phyloP scores from a whole-genome alignment of 305 asterid genomes.

The Fraxinus nigra region DNA sequence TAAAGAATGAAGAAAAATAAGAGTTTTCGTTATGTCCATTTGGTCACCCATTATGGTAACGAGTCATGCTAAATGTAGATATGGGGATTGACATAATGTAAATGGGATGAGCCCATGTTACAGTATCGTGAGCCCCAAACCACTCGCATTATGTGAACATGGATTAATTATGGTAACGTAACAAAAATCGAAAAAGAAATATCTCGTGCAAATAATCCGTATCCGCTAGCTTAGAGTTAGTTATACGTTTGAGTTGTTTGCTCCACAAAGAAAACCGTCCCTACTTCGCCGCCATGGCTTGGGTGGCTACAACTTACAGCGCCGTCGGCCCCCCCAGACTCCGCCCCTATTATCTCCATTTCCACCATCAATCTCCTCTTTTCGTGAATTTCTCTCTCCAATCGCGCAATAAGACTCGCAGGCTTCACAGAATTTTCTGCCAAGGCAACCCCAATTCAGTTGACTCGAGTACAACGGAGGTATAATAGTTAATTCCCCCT shows the following conservation, averaged over 20 bases:
- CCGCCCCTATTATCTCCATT: constrained; percentile 27
- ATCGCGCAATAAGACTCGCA: constrained; percentile 24
- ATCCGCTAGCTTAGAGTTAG: constrained; percentile 7
- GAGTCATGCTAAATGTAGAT: too few species aligned
- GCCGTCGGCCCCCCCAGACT: constrained; percentile 41
- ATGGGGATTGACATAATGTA: too few species aligned
- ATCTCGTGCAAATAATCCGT: background rate
- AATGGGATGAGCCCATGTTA: too few species aligned
- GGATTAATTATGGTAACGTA: too few species aligned
- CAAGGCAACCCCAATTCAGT: constrained; percentile 35
- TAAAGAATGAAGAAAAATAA: background rate
- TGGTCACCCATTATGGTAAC: too few species aligned
- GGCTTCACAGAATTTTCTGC: constrained; percentile 38
- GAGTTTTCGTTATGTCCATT: too few species aligned
- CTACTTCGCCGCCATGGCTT: constrained; percentile 52
- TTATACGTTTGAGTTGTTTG: constrained; percentile 14
- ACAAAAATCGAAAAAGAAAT: background rate
- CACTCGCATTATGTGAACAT: too few species aligned
- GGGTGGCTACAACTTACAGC: constrained; percentile 54
- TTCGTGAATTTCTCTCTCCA: constrained; percentile 33
- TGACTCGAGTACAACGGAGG: constrained; percentile 39
- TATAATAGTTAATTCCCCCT: background rate
- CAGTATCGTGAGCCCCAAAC: too few species aligned
- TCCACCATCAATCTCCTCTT: constrained; percentile 25
- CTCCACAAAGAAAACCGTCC: constrained; percentile 19